Evolutionary conservation across 169 alveolate genomes (phyloP).

Genomic region (Cryptosporidium felis): DNA sequence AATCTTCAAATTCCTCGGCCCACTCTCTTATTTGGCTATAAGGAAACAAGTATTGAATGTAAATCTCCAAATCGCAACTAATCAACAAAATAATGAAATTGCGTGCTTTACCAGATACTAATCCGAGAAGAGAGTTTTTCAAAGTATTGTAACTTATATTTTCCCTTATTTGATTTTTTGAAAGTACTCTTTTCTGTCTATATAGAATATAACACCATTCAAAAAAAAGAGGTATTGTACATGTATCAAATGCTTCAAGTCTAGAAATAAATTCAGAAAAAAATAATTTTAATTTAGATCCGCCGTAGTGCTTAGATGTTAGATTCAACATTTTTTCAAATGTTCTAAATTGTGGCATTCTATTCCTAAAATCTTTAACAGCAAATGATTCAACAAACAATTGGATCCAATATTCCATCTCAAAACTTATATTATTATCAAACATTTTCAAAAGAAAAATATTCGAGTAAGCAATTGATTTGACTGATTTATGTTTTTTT

Average conservation of each 20-base stretch:
- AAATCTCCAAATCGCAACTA: constrained; percentile 8
- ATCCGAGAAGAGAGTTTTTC: constrained; percentile 11
- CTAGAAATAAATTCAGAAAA: constrained; percentile 6
- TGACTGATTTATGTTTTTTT: no score
- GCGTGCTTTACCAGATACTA: not conserved
- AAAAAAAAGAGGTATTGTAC: constrained; percentile 37
- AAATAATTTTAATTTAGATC: constrained; percentile 11
- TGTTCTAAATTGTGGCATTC: constrained; percentile 41
- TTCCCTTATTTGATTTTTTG: constrained; percentile 45
- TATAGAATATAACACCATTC: constrained; percentile 64
- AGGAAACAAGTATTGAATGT: constrained; percentile 26
- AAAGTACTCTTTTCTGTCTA: not conserved
- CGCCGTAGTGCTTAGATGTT: constrained; percentile 10
- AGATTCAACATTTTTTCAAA: constrained; percentile 65
- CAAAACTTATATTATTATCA: not conserved
- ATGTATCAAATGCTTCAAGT: constrained; percentile 4
- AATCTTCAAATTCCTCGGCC: constrained; percentile 16
- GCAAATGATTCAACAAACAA: constrained; percentile 5
- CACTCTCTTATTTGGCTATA: constrained; percentile 17
- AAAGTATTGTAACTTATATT: constrained; percentile 1
- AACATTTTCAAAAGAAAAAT: constrained; percentile 41
- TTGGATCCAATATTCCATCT: constrained; percentile 31
- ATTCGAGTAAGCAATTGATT: no score
- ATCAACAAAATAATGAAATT: constrained; percentile 30
- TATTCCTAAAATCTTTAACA: constrained; percentile 9